Conservation (phyloP, 345 rosid species). For the Excoecaria cochinchinensis region DNA sequence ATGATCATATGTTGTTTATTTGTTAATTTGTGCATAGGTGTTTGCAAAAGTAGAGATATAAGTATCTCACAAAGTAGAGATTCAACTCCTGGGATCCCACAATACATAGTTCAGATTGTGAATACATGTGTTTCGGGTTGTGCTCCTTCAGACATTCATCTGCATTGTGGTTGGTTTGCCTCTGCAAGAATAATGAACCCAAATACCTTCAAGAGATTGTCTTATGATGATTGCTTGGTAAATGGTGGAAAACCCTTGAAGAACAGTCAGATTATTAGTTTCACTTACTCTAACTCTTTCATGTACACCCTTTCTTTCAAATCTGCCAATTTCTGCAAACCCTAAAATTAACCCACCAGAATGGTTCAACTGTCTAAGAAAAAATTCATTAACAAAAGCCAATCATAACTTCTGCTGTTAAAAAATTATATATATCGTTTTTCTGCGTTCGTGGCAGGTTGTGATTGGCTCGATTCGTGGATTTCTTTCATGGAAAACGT, state of each 20-base stretch:
- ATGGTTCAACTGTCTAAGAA: too few species aligned
- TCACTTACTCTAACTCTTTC: slow-evolving; percentile 59
- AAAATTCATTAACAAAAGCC: too few species aligned
- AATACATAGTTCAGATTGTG: slow-evolving; percentile 51
- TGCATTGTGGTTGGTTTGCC: slow-evolving; percentile 62
- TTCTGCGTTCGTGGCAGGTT: too few species aligned
- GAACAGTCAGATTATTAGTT: slow-evolving; percentile 42
- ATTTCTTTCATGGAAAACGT: too few species aligned
- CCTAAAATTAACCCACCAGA: background rate
- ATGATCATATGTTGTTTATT: background rate
- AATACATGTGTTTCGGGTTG: slow-evolving; percentile 49
- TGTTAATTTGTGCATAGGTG: slow-evolving; percentile 17
- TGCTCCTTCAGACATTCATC: slow-evolving; percentile 45
- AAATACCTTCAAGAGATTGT: slow-evolving; percentile 45
- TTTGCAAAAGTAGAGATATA: slow-evolving; percentile 43
- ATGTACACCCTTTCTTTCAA: slow-evolving; percentile 47
- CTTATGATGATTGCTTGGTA: slow-evolving; percentile 57
- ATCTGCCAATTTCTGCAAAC: slow-evolving; percentile 45
- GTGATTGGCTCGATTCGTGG: too few species aligned
- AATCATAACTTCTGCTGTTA: too few species aligned
- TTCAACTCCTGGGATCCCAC: slow-evolving; percentile 49
- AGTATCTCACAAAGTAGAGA: slow-evolving; percentile 56
- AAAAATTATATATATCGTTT: too few species aligned
- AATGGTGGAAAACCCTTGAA: slow-evolving; percentile 48
- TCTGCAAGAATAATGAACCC: slow-evolving; percentile 54